phyloP scores from a whole-genome alignment of 1,284 basidiomycete species.

The Cutaneotrichosporon cutaneum region DNA sequence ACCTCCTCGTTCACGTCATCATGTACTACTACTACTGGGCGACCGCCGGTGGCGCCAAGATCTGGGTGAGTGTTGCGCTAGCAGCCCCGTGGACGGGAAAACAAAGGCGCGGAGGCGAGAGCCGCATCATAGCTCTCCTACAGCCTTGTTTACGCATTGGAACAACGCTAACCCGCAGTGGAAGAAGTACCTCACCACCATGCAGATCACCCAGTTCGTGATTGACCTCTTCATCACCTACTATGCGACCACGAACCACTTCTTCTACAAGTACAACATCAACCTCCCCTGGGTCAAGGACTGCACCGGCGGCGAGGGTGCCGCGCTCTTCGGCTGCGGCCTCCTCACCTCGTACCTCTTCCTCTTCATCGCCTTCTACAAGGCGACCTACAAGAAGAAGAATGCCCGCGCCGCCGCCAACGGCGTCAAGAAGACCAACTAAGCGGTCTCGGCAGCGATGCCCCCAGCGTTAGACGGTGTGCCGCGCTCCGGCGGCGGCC shows the following conservation, averaged over 20 bases:
- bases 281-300: slow-evolving; percentile 68
- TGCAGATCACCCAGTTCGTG: slow-evolving; percentile 95
- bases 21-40: slow-evolving; percentile 99
- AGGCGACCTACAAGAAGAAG: slow-evolving; percentile 50
- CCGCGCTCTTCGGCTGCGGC: slow-evolving; percentile 84
- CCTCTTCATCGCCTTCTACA: slow-evolving; percentile 70
- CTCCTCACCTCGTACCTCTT: slow-evolving; percentile 85
- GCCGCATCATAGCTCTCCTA: neutral
- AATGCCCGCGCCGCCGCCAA: slow-evolving; percentile 25
- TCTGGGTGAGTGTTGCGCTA: slow-evolving; percentile 68
- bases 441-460: neutral
- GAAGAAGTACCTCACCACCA: slow-evolving; percentile 93
- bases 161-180: slow-evolving; percentile 60
- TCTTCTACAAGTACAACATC: slow-evolving; percentile 64
- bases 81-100: too few relatives aligned
- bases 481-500: neutral
- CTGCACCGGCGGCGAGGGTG: slow-evolving; percentile 84
- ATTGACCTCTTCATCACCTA: slow-evolving; percentile 86
- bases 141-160: neutral
- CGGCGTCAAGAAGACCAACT: slow-evolving; percentile 29
- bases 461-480: neutral
- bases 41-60: slow-evolving; percentile 88
- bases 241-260: slow-evolving; percentile 88
- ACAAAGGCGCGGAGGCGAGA: too few relatives aligned
- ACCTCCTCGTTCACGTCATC: slow-evolving; percentile 91